Conservation (phyloP, 306 rosid species). For the Betula pendula region DNA sequence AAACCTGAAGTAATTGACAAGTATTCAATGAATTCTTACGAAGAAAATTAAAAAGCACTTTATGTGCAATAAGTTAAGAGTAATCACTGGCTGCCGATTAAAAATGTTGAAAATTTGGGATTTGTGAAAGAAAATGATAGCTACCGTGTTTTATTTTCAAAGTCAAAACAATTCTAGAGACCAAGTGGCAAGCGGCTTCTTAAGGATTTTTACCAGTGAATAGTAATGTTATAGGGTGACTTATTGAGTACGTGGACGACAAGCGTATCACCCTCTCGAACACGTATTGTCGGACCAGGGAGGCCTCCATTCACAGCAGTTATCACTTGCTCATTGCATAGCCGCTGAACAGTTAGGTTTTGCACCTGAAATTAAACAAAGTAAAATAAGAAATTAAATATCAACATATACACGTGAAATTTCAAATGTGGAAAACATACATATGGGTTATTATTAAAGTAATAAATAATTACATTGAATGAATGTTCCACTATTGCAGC, state of each 20-base stretch:
- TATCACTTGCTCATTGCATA: constrained; percentile 45
- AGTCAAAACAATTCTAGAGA: constrained; percentile 15
- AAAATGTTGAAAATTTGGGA: not conserved
- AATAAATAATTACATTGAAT: constrained; percentile 35
- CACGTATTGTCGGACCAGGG: constrained; percentile 54
- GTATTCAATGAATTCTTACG: constrained; percentile 25
- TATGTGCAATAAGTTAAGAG: not conserved
- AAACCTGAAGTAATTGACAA: not conserved
- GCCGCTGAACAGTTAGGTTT: constrained; percentile 32
- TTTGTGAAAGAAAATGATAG: not conserved
- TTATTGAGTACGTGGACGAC: constrained; percentile 51
- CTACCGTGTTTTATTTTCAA: constrained; percentile 27
- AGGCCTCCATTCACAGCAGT: constrained; percentile 47
- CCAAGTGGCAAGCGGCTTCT: not conserved
- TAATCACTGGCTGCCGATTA: not conserved
- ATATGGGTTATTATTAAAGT: not conserved
- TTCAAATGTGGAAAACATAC: not conserved
- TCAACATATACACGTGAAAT: not conserved
- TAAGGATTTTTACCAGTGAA: constrained; percentile 53
- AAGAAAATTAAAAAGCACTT: not conserved
- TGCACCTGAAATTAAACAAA: constrained; percentile 36
- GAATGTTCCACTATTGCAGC: constrained; percentile 51
- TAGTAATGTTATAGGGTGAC: constrained; percentile 49
- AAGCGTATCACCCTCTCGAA: constrained; percentile 48
- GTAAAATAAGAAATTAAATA: not conserved